Evolutionary conservation across 2,329 filamentous ascomycete species (phyloP).

Genomic region (Alternaria tenuissima): DNA sequence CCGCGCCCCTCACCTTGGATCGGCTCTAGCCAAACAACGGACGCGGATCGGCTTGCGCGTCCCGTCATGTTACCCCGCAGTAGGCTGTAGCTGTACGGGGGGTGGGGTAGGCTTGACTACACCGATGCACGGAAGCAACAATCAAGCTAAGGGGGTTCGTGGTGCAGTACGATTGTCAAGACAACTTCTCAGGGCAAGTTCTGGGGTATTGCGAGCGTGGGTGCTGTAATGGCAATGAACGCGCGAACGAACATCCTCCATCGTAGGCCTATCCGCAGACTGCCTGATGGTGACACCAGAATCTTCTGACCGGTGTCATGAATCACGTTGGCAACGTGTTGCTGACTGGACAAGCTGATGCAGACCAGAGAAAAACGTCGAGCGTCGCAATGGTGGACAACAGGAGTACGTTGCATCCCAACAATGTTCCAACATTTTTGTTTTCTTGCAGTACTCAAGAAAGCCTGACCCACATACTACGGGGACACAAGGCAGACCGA

Average conservation of each 20-base stretch:
- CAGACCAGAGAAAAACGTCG: neutral
- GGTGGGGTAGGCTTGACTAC: neutral
- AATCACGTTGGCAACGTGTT: neutral
- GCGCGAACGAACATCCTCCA: neutral
- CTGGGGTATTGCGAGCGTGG: neutral
- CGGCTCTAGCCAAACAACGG: neutral
- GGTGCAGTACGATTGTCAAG: neutral
- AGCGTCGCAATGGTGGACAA: neutral
- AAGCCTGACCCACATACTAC: too few relatives aligned
- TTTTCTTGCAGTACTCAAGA: too few relatives aligned
- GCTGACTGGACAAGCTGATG: neutral
- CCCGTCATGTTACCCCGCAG: neutral
- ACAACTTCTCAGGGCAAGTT: neutral
- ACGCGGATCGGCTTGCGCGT: neutral
- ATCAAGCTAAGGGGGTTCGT: neutral
- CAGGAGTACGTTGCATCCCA: too few relatives aligned
- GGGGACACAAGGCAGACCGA: too few relatives aligned
- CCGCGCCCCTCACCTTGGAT: neutral
- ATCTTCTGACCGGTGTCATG: neutral
- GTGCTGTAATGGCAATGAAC: neutral
- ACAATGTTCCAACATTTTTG: too few relatives aligned
- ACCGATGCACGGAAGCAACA: neutral
- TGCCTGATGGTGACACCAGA: neutral
- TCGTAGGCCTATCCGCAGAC: neutral
- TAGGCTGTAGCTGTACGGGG: neutral